Base-by-base conservation (phyloP, 2,329 filamentous ascomycete genomes). In the Sarocladiaceae sp. region DNA sequence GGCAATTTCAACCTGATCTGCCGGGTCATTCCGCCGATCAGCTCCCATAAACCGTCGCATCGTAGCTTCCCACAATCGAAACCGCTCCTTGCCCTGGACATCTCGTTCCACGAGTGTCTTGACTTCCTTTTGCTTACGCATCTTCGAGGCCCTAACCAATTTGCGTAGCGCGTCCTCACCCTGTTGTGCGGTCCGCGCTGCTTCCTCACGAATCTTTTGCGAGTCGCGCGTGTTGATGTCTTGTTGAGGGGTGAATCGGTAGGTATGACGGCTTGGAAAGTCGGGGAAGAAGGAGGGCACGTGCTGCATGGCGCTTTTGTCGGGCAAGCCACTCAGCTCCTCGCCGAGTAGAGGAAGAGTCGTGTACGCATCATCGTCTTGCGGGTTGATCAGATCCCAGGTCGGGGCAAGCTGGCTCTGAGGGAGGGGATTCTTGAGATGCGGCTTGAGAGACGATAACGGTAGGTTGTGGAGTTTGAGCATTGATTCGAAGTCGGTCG, bases 211-310 rank as follows among this genome's bases (percentile, higher is more conserved):
- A 40, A 83, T 79, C 62, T 78, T 80, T 59, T 82, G 76, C 0
- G 79, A 74, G 53, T 84, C 78, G 7, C 72, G 69, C 15, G 66
- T 64, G 17, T 66, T 70, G 36, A 67, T 70, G 54, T 78, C 71
- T 17, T 78, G 71, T 29, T 76, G 73, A 2, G 78, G 77, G 0
- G 82, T 86, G 59, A 77, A 80, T 35, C 75, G 77, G 65, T 84
- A 86, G 3, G 82, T 86, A 59, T 86, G 82, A 42, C 78, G 79
- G 62, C 81, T 84, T 0, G 83, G 83, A 54, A 86, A 86, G 10
- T 77, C 72, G 1, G 83, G 83, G 50, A 86, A 83, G 0, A 74
- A 73, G 31, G 68, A 66, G 0, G 83, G 83, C 11, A 86, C 83
- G 64, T 82, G 84, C 22, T 64, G 52, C 59, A 78, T 79, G 12